These are phyloP conservation scores for Rosa hybrid DNA, from an alignment of 331 rosid species.

Conservation along the genomic window DNA sequence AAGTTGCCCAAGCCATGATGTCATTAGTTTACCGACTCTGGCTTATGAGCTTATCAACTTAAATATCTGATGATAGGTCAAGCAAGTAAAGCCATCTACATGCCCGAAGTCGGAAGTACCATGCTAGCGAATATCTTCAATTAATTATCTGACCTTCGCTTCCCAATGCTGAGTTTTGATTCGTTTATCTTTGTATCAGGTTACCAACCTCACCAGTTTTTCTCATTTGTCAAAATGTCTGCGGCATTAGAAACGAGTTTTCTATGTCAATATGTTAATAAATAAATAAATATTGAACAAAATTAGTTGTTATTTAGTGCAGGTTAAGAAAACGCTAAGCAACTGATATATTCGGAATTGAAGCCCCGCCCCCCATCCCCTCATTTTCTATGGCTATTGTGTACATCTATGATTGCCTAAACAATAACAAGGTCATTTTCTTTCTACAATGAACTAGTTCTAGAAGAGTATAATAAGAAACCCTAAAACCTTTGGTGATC, in stretches of 20 bases:
- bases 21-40: conserved; percentile 27
- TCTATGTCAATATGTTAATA: neutral
- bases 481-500: neutral
- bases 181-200: conserved; percentile 34
- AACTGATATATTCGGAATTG: neutral
- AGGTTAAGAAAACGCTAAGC: neutral
- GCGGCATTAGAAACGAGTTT: neutral
- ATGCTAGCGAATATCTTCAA: neutral
- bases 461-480: neutral
- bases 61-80: conserved; percentile 16
- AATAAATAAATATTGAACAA: neutral
- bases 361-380: neutral
- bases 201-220: conserved; percentile 41
- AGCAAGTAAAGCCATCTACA: conserved; percentile 31
- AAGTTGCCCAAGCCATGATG: conserved; percentile 45
- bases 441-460: neutral
- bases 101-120: conserved; percentile 24
- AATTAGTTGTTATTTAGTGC: neutral
- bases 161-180: conserved; percentile 25
- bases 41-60: neutral
- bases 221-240: neutral
- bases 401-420: neutral
- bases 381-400: neutral
- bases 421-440: neutral
- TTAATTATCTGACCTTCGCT: conserved; percentile 19